Evolutionary conservation across 768 basidiomycete species (phyloP).

Genomic region (Boletus pseudopeckii): DNA sequence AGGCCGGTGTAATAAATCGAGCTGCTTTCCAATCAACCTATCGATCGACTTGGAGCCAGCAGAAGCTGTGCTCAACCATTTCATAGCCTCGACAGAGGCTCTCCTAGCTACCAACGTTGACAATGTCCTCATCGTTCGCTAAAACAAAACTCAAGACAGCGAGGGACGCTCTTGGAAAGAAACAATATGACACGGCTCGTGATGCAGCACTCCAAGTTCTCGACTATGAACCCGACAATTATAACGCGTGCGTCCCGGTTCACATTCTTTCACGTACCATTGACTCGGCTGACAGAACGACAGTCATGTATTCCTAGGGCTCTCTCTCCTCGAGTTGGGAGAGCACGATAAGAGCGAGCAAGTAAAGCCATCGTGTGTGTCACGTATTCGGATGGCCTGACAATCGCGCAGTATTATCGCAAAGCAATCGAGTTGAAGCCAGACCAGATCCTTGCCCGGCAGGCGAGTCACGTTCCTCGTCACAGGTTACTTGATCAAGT

Average conservation of each 20-base stretch:
- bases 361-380: constrained; percentile 48
- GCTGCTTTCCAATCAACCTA: not conserved
- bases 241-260: constrained; percentile 70
- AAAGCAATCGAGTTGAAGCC: constrained; percentile 72
- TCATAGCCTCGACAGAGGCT: not conserved
- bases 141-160: constrained; percentile 79
- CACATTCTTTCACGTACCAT: not conserved
- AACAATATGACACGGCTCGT: constrained; percentile 67
- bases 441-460: constrained; percentile 76
- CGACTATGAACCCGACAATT: constrained; percentile 77
- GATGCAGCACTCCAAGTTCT: constrained; percentile 64
- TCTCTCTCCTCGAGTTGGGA: constrained; percentile 74
- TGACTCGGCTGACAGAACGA: constrained; percentile 1
- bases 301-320: constrained; percentile 83
- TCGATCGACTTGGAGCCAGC: not conserved
- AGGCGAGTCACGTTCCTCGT: constrained; percentile 45
- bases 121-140: constrained; percentile 40
- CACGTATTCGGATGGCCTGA: constrained; percentile 13
- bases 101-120: not conserved
- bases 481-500: constrained; percentile 9
- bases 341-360: constrained; percentile 75
- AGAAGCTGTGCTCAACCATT: not conserved
- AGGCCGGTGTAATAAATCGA: not conserved
- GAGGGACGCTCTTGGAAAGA: constrained; percentile 70
- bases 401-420: constrained; percentile 58